Base-by-base conservation (phyloP, 768 basidiomycete genomes). In the Amylocystis lapponica region DNA sequence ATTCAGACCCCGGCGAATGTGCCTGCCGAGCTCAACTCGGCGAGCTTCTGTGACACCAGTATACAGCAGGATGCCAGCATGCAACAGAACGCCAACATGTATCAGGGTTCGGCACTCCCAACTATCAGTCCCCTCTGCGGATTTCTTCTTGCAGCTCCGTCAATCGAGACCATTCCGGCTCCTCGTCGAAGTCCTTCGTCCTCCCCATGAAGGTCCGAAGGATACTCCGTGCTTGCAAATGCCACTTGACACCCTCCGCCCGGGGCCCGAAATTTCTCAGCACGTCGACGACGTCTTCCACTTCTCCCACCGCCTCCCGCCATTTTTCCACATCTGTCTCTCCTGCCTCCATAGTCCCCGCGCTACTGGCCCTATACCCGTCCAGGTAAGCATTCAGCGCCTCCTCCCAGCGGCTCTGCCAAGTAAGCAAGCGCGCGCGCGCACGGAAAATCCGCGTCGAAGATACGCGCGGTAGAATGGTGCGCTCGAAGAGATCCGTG, bases 131-230 rank as follows among this genome's bases (percentile, higher is more conserved):
- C 35, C 53, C 56, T 43, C 46, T 53, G 36, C 49, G 53, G 33
- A 60, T 48, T 23, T 88, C 86, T 31, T 82, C 79, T 55, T 80
- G 68, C 53, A 92, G 60, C 47, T 72, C 76, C 54, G 71, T 69
- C 56, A 98, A 67, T 48, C 70, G 68, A 21, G 68, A 60, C 83
- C 87, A 97, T 67, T 91, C 92, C 4, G 81, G 75, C 60, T 96
- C 88, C 39, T 93, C 93, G 61, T 85, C 87, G 51, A 93, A 97
- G 45, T 68, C 88, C 62, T 71, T 82, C 46, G 88, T 90, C 47
- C 88, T 71, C 6, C 87, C 94, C 65, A 89, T 75, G 64, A 97
- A 98, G 39, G 83, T 86, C 65, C 94, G 72, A 46, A 97, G 75
- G 44, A 97, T 71, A 48, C 90, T 93, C 41, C 85, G 75, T 33